Conservation (phyloP, 768 basidiomycete genomes). For the Phaeotremella skinneri region DNA sequence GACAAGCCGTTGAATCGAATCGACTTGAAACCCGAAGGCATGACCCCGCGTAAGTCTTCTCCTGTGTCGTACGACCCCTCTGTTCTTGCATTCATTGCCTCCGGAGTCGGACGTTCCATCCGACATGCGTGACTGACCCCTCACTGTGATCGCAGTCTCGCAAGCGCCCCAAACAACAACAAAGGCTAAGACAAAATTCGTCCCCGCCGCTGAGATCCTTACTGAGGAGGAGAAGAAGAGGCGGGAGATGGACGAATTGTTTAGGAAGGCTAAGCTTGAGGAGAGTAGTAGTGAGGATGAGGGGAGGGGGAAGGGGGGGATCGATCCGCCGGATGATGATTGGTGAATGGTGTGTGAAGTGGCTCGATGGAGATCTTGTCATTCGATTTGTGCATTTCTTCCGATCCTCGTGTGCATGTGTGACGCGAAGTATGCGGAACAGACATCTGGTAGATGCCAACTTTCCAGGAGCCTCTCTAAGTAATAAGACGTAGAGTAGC, state of each 20-base stretch:
- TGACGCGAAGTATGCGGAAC: too few species aligned
- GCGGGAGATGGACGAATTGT: constrained; percentile 50
- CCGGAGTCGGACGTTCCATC: too few species aligned
- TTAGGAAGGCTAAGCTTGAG: constrained; percentile 49
- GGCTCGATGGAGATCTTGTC: too few species aligned
- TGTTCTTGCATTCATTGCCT: too few species aligned
- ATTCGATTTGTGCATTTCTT: too few species aligned
- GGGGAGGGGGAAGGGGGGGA: constrained; percentile 16
- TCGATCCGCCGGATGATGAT: constrained; percentile 46
- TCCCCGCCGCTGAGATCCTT: constrained; percentile 36
- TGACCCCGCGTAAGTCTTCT: constrained; percentile 45
- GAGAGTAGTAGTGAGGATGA: constrained; percentile 48
- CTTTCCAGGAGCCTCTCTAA: too few species aligned
- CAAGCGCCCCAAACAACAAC: constrained; percentile 46
- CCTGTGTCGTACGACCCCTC: too few species aligned
- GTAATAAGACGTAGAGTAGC: too few species aligned
- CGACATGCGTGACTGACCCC: too few species aligned
- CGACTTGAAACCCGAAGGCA: constrained; percentile 43
- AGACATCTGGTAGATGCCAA: too few species aligned
- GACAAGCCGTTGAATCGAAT: constrained; percentile 18
- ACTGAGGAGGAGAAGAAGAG: constrained; percentile 49
- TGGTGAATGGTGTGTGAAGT: constrained; percentile 35
- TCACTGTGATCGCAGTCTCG: too few species aligned
- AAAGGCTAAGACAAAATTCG: constrained; percentile 33
- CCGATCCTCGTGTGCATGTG: too few species aligned